Evolutionary conservation across 1,284 basidiomycete genomes (phyloP), one percentile per base, ranked within the genome.

Genomic region (Tausonia pullulans): DNA sequence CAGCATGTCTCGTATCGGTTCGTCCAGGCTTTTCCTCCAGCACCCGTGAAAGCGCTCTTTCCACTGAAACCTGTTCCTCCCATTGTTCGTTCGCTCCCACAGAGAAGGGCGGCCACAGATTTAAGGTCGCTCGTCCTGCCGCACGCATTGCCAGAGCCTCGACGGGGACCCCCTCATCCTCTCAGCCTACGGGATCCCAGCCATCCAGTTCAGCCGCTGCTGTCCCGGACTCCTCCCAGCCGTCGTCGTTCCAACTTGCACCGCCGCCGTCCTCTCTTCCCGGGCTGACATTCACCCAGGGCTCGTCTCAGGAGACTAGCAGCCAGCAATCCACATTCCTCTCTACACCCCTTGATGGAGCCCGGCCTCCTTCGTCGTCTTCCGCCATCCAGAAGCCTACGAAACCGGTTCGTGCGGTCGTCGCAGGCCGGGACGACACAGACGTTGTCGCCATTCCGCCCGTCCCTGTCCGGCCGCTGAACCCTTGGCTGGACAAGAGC

Each of bases 1-100:
- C 39, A 56, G 40, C 61, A 62, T 62, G 61, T 62, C 61, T 27
- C 61, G 61, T 41, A 58, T 62, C 48, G 61, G 61, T 62, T 2
- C 14, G 61, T 61, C 11, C 16, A 2, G 4, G 3, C 8, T 46
- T 50, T 0, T n/a, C 48, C 6, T 55, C n/a, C 14, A 16, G 5
- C 8, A 6, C 5, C 5, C 44, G 16, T 14, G 3, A 2, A 56
- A 13, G 27, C 54, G 2, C 10, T n/a, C 11, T 1, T 1, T 3
- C 9, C 60, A 11, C 50, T 52, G 48, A 51, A 5, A 8, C 51
- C 27, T 27, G 27, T 16, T 45, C n/a, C 13, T 50, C 9, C 2
- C 46, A 16, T 40, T 16, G 10, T 13, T 16, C 1, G 1, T 41
- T 2, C 13, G 10, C 13, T 5, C 43, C 8, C 13, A 7, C 62